Base-by-base conservation (phyloP, 106 monocot species). In the Gastrodia elata region DNA sequence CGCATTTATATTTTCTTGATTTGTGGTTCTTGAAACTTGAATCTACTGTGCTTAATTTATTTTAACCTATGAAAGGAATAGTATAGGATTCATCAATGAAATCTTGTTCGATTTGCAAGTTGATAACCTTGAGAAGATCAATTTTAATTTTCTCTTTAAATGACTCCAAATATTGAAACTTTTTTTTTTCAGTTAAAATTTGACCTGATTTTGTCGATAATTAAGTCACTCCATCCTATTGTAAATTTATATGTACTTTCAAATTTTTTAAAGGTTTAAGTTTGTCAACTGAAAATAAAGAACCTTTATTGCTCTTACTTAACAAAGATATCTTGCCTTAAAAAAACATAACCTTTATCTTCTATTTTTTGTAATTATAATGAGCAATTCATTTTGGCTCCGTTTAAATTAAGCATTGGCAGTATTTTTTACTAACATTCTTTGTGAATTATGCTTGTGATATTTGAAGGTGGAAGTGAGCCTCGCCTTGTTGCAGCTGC, bases 401-500 rank as follows among this genome's bases (percentile, higher is more conserved):
- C 27, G 18, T 46, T 10, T 18, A 49, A 56, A 4, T 32, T 13
- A 61, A 9, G 30, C 28, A 61, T 13, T 13, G 30, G 7, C 28
- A 59, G 30, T 56, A n/a, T 27, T 46, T 27, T 46, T 57, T 20
- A 28, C 18, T 69, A 0, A 1, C 61, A 59, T 24, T 37, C 41
- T 35, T 36, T 24, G 14, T 61, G 6, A 49, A 13, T 39, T 57
- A 9, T 49, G 39, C 27, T 72, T 64, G 6, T 20, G 58, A 55
- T 67, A 46, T 81, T 71, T 77, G 58, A 74, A 98, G 97, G 97
- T 74, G 97, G 97, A 72, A 91, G 70, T 85, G 93, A 98, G 68
- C 80, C 90, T 76, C 90, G 93, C 18, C 84, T 98, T 43, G 68
- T 93, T 67, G 81, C 77, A 77, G 97, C 97, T 78, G 93, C 97